A percentile compares a stretch with the other conserved stretches of the same genome.
phyloP scores from a whole-genome alignment of 306 rosid genomes.

The Astragalus glycyphyllos region DNA sequence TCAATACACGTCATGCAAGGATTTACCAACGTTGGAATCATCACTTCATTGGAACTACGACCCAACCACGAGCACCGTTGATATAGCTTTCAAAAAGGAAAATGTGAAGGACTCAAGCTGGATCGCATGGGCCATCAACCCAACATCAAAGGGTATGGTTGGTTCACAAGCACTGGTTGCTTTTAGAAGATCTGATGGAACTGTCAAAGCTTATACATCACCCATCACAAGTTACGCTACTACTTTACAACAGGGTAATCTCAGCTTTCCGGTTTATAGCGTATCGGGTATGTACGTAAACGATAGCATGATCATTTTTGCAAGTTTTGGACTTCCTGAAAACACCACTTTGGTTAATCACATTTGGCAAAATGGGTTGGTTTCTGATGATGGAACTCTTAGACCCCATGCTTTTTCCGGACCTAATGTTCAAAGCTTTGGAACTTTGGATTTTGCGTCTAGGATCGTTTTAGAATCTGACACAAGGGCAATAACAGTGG shows the following conservation, averaged over 20 bases:
- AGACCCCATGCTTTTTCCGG: constrained; percentile 15
- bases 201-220: constrained; percentile 32
- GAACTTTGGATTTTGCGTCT: constrained; percentile 37
- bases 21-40: constrained; percentile 39
- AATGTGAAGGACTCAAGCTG: constrained; percentile 28
- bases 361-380: constrained; percentile 49
- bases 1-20: constrained; percentile 35
- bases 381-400: constrained; percentile 27
- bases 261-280: constrained; percentile 37
- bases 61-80: constrained; percentile 4
- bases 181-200: constrained; percentile 26
- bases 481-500: no score
- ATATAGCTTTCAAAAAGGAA: constrained; percentile 45
- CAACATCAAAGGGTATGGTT: constrained; percentile 50
- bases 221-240: constrained; percentile 27
- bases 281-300: constrained; percentile 7
- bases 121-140: no score
- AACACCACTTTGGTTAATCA: constrained; percentile 34
- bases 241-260: constrained; percentile 21
- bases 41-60: constrained; percentile 49
- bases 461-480: constrained; percentile 3
- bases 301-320: constrained; percentile 32
- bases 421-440: constrained; percentile 37
- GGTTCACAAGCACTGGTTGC: constrained; percentile 52
- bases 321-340: constrained; percentile 17